Evolutionary conservation across 768 basidiomycete species (phyloP).

Genomic region (Dendrothele bispora): DNA sequence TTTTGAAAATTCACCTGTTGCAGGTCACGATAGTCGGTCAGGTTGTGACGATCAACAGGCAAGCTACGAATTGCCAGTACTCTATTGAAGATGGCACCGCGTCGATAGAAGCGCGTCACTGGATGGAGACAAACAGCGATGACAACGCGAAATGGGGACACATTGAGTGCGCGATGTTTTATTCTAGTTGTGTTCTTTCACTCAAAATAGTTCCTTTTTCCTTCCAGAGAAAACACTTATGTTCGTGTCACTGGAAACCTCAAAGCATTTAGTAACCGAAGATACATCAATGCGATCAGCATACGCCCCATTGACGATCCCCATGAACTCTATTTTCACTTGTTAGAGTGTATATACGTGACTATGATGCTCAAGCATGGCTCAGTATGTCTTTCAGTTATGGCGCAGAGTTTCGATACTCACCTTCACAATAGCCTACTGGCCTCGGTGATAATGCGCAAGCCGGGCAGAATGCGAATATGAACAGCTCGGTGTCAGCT

Average conservation of each 20-base stretch:
- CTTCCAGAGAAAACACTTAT: conserved; percentile 3
- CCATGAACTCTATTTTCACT: conserved; percentile 82
- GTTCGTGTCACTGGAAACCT: conserved; percentile 7
- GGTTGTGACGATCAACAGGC: conserved; percentile 32
- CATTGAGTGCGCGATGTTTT: conserved; percentile 41
- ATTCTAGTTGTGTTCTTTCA: no score
- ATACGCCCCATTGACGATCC: conserved; percentile 68
- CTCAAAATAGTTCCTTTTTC: neutral
- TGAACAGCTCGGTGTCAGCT: no score
- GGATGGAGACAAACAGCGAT: conserved; percentile 32
- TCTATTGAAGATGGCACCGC: conserved; percentile 28
- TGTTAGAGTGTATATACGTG: conserved; percentile 71
- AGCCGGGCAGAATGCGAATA: no score
- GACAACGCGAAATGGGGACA: conserved; percentile 54
- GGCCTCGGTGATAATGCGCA: no score
- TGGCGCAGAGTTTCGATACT: no score
- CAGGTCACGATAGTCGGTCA: conserved; percentile 1
- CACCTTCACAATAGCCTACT: no score
- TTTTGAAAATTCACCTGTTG: neutral
- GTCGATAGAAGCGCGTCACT: neutral
- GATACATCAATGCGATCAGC: conserved; percentile 77
- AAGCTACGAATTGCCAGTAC: neutral
- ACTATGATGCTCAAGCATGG: conserved; percentile 68
- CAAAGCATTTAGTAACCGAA: conserved; percentile 43
- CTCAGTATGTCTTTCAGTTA: conserved; percentile 53